Evolutionary conservation across 176 grass and related monocot genomes (phyloP), one percentile per base, ranked within the genome.

Genomic region (Ensete glaucum): DNA sequence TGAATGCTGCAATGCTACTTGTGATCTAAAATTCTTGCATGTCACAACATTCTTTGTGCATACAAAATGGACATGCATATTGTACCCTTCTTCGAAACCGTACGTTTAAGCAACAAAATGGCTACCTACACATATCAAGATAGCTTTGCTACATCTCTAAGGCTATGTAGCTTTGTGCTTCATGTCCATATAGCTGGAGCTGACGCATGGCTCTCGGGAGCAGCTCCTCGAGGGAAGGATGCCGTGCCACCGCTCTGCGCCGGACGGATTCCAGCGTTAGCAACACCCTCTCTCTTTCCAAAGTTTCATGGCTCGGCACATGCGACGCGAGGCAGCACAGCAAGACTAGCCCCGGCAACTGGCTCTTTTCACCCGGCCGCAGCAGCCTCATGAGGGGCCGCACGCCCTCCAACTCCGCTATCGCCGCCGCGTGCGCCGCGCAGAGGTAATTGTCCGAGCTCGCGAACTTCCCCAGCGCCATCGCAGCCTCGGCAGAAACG

Each of bases 401-500:
- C 8, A 78, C 21, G 22, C 50, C 62, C 0, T 52, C 76, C 10
- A 34, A 78, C 24, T 78, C 76, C 25, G 69, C 19, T 23, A 78
- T 68, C 9, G 50, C 50, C 76, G 53, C 55, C 50, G 60, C 67
- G 52, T 78, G 76, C 76, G 67, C 64, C n/a, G 68, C 50, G 19
- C 62, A 51, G 15, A 78, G 64, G 13, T 55, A 68, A 16, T 78
- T 78, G n/a, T 68, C 51, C 9, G 64, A 14, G 76, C 12, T 34
- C 2, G 64, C 76, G 66, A 78, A 78, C 76, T 78, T 78, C n/a
- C 64, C 51, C 63, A 78, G 22, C 8, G 76, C 62, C 0, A 52
- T 17, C 19, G 76, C 50, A 1, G 76, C 51, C 63, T 68, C 76
- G 1, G 76, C 16, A 1, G 57, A 15, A 53, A 78, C 76, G 5